Evolutionary conservation across 345 rosid species (phyloP).

Genomic region (Aethionema arabicum): DNA sequence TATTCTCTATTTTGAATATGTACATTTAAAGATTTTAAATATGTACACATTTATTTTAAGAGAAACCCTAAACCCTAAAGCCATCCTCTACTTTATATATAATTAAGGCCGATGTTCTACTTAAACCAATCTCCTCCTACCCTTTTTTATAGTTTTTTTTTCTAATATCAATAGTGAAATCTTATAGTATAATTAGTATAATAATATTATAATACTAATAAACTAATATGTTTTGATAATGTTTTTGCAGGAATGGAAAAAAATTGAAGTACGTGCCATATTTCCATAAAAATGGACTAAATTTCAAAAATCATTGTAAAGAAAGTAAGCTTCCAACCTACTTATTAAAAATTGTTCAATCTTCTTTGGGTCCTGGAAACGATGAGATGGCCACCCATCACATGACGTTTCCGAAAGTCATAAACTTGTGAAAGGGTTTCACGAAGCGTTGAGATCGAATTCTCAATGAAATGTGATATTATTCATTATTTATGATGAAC

Average conservation of each 20-base stretch:
- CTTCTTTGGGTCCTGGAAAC: conserved; percentile 41
- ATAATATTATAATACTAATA: background rate
- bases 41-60: too few species aligned
- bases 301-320: conserved; percentile 45
- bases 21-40: too few species aligned
- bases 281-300: conserved; percentile 45
- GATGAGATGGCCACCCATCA: conserved; percentile 50
- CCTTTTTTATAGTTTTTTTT: conserved; percentile 52
- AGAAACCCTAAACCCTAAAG: too few species aligned
- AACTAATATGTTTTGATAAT: background rate
- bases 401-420: conserved; percentile 60
- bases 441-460: conserved; percentile 50
- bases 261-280: conserved; percentile 40
- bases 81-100: too few species aligned
- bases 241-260: conserved; percentile 41
- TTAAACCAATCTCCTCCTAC: conserved; percentile 49
- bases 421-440: conserved; percentile 52
- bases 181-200: too few species aligned
- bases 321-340: conserved; percentile 55
- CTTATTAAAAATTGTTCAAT: conserved; percentile 47
- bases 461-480: conserved; percentile 58
- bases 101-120: too few species aligned
- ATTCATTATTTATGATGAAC: conserved; percentile 51
- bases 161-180: too few species aligned
- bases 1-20: too few species aligned